Evolutionary conservation across 2,329 filamentous ascomycete species (phyloP), one percentile per base, ranked within the genome.

Genomic region (Xylariaceae sp.): DNA sequence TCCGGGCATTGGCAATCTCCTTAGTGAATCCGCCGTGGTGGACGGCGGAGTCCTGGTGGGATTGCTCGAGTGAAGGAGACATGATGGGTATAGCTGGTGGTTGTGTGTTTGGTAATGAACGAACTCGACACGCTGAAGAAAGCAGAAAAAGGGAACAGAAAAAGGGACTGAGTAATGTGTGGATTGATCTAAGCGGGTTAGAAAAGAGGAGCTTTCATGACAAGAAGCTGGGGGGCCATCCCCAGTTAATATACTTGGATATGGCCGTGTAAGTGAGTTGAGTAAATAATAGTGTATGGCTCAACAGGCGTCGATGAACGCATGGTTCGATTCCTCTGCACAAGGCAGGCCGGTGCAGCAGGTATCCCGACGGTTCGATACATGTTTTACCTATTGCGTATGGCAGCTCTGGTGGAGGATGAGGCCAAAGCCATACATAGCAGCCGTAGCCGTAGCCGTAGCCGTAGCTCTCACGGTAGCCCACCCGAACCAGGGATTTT

Each of bases 1-100:
- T 65, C 47, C 71, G 67, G 6, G 71, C 71, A 17, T 65, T 68
- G 55, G 68, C 66, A 56, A 73, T 66, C 67, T 72, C 71, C 8
- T 72, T 65, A 57, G 63, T 68, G 48, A 73, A 73, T 57, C 66
- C 71, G 58, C 70, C 71, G 56, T 68, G 68, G 66, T 72, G 71
- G 64, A 70, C 70, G 44, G 69, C 69, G 47, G 69, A 64, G 44
- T 51, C 49, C 37, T 55, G 49, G 53, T 68, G 66, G 37, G 47
- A 45, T 53, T 57, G 61, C 34, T 64, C 47, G 4, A 61, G 57
- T 50, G 60, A 55, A 49, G 63, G 61, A 60, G 65, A 64, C 65
- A 66, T 66, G 57, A 30, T 30, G 23, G 23, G 41, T 61, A 56
- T 48, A 52, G 44, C 44, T 30, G 50, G 63, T 62, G 44, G 57